These are phyloP conservation scores for Striga asiatica DNA, from an alignment of 257 asterid genomes.

Conservation along the genomic window DNA sequence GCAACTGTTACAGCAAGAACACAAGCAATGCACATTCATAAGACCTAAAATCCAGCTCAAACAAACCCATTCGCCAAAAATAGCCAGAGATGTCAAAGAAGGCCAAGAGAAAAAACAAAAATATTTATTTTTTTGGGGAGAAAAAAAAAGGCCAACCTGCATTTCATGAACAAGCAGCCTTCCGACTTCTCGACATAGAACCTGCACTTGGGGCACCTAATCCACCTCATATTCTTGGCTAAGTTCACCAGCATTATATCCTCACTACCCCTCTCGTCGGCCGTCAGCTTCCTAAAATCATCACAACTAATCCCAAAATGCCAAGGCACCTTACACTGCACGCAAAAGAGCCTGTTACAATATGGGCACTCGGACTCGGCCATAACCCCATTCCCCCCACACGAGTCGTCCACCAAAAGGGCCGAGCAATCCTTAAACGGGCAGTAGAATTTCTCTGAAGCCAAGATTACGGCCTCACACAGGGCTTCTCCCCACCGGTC, in stretches of 20 bases:
- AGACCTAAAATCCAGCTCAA: too few relatives aligned
- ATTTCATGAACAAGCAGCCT: constrained; percentile 55
- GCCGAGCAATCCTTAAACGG: constrained; percentile 19
- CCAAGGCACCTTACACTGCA: constrained; percentile 49
- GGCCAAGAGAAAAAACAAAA: background rate
- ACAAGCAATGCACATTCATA: too few relatives aligned
- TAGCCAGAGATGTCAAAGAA: background rate
- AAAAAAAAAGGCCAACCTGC: constrained; percentile 21
- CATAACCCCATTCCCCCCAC: background rate
- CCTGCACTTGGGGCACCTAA: constrained; percentile 50
- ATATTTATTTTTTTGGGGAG: background rate
- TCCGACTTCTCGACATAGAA: constrained; percentile 38
- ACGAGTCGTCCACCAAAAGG: constrained; percentile 27
- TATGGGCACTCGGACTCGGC: constrained; percentile 38
- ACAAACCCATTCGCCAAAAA: too few relatives aligned
- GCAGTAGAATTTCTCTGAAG: constrained; percentile 13
- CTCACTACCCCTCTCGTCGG: constrained; percentile 35
- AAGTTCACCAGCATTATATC: constrained; percentile 38
- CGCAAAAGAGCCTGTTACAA: constrained; percentile 54
- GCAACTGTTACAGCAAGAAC: too few relatives aligned
- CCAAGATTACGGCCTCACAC: constrained; percentile 49
- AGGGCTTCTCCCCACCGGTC: constrained; percentile 70
- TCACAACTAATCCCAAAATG: constrained; percentile 33
- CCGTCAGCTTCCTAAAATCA: constrained; percentile 32
- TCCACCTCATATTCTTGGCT: constrained; percentile 29